Percentiles rank a stretch among this genome's conserved stretches.
phyloP scores from a whole-genome alignment of 768 basidiomycete species.

The Psilocybe cubensis region DNA sequence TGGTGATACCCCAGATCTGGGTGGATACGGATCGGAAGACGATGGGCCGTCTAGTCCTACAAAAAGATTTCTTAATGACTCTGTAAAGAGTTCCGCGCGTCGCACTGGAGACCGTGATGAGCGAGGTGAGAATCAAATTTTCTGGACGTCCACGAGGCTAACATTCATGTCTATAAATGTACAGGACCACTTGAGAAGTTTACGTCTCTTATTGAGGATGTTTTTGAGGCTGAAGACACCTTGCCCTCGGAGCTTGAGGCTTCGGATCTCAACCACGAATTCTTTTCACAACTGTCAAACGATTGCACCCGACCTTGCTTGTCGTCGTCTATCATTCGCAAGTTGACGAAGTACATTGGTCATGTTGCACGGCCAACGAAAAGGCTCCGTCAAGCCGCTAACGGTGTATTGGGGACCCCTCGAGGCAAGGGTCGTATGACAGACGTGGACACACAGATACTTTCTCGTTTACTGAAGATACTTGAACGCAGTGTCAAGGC shows the following conservation, averaged over 20 bases:
- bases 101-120: conserved; percentile 80
- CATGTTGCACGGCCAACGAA: conserved; percentile 71
- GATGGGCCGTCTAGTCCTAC: conserved; percentile 38
- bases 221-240: conserved; percentile 84
- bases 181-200: conserved; percentile 79
- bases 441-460: conserved; percentile 63
- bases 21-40: conserved; percentile 63
- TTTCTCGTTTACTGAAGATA: conserved; percentile 74
- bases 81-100: conserved; percentile 52
- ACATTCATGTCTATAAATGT: conserved; percentile 9
- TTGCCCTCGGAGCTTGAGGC: conserved; percentile 52
- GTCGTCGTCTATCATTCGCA: conserved; percentile 58
- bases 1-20: conserved; percentile 45
- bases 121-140: conserved; percentile 49
- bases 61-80: conserved; percentile 33
- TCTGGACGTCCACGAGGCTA: neutral
- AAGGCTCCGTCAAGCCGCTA: conserved; percentile 55
- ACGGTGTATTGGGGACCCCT: conserved; percentile 46
- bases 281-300: conserved; percentile 63
- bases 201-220: conserved; percentile 74
- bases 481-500: conserved; percentile 79
- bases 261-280: conserved; percentile 67
- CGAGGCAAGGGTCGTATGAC: conserved; percentile 60
- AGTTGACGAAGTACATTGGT: conserved; percentile 70
- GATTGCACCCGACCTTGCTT: conserved; percentile 67